Evolutionary conservation across 2,329 filamentous ascomycete genomes (phyloP).

Genomic region (Lecanosticta acicola): DNA sequence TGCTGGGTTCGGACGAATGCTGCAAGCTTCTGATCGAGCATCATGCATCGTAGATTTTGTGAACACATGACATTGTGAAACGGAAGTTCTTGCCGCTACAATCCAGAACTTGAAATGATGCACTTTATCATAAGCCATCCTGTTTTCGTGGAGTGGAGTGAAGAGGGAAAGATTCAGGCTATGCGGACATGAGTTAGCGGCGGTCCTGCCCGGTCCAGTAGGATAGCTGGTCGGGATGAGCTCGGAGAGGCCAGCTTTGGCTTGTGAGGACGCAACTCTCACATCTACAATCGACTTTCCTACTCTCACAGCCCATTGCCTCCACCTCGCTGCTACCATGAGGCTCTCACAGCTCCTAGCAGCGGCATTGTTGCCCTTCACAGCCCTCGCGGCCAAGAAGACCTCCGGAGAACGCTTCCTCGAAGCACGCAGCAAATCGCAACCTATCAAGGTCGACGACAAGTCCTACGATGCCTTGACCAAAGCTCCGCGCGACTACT

Average conservation of each 20-base stretch:
- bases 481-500: conserved; percentile 73
- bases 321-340: conserved; percentile 49
- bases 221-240: background rate
- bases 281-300: background rate
- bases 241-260: background rate
- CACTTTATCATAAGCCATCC: no score
- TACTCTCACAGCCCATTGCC: background rate
- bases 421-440: conserved; percentile 63
- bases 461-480: conserved; percentile 69
- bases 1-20: no score
- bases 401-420: conserved; percentile 57
- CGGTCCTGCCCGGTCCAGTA: background rate
- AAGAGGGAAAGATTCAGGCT: no score
- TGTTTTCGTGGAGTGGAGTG: no score
- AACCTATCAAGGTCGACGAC: conserved; percentile 75
- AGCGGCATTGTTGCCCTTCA: conserved; percentile 53
- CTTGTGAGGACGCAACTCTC: background rate
- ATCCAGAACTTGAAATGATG: no score
- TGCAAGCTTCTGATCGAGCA: no score
- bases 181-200: no score
- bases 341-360: conserved; percentile 60
- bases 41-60: no score
- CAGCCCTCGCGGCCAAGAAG: conserved; percentile 55
- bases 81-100: no score
- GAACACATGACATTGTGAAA: no score